A percentile compares a stretch with the other conserved stretches of the same genome.
Evolutionary conservation across 2,329 filamentous ascomycete species (phyloP).

Genomic region (Pyrenochaeta sp.): DNA sequence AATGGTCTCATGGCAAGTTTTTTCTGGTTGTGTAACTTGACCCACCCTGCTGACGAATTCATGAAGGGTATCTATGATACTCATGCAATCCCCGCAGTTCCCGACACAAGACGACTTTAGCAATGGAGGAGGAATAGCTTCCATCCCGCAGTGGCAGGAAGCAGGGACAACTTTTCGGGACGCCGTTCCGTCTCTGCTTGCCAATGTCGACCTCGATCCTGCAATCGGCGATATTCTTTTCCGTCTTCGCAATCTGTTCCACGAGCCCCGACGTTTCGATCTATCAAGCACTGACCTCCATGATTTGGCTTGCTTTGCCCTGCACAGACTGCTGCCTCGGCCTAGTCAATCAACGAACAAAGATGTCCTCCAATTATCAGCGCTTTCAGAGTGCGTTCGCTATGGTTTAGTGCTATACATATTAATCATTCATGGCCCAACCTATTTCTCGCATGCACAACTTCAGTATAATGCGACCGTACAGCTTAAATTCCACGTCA

Average conservation of each 20-base stretch:
- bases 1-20: slow-evolving; percentile 62
- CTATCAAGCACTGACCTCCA: slow-evolving; percentile 59
- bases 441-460: slow-evolving; percentile 62
- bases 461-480: slow-evolving; percentile 22
- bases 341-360: slow-evolving; percentile 17
- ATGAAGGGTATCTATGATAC: slow-evolving; percentile 65
- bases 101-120: slow-evolving; percentile 60
- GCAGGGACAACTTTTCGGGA: slow-evolving; percentile 17
- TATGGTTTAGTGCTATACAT: slow-evolving; percentile 61
- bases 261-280: slow-evolving; percentile 33
- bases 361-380: slow-evolving; percentile 16
- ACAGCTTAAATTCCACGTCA: slow-evolving; percentile 21
- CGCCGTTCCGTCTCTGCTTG: slow-evolving; percentile 16
- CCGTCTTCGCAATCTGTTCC: slow-evolving; percentile 58
- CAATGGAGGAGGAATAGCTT: slow-evolving; percentile 59
- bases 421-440: slow-evolving; percentile 63
- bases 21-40: not conserved
- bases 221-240: slow-evolving; percentile 50
- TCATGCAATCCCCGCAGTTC: slow-evolving; percentile 64
- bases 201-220: slow-evolving; percentile 43
- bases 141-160: slow-evolving; percentile 60
- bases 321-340: slow-evolving; percentile 59
- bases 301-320: slow-evolving; percentile 63
- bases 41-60: slow-evolving; percentile 5
- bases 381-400: slow-evolving; percentile 48